Conservation (phyloP, 805 yeast species). For the Candida cerambycidarum region DNA sequence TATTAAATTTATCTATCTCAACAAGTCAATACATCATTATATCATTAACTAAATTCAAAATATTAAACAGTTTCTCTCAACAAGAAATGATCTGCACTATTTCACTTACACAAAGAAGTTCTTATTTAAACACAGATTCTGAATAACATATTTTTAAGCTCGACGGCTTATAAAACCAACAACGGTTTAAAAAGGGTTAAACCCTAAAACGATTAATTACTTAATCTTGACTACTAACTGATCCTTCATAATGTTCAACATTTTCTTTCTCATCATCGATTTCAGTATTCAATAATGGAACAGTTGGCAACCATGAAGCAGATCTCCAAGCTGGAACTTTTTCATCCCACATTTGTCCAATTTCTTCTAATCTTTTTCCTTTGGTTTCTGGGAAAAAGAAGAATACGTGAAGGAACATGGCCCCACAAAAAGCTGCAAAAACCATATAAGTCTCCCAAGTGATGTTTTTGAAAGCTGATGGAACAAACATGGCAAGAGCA, state of each 20-base stretch:
- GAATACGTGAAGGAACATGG: conserved; percentile 47
- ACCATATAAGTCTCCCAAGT: conserved; percentile 60
- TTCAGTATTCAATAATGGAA: conserved; percentile 21
- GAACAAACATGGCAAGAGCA: conserved; percentile 68
- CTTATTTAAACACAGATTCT: conserved; percentile 2
- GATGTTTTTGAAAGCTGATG: conserved; percentile 53
- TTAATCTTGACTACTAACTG: background rate
- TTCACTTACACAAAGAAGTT: background rate
- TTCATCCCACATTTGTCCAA: conserved; percentile 48
- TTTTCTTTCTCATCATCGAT: conserved; percentile 11
- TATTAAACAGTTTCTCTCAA: conserved; percentile 10
- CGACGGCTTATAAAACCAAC: background rate
- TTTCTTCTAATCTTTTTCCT: conserved; percentile 60
- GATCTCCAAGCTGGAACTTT: conserved; percentile 44
- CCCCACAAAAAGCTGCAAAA: conserved; percentile 53
- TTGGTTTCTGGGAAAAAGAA: conserved; percentile 63
- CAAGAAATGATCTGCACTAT: conserved; percentile 8
- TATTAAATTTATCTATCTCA: conserved; percentile 14
- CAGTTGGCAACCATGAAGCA: conserved; percentile 35
- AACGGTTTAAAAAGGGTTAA: too few species aligned
- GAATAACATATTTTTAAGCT: conserved; percentile 1
- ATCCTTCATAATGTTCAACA: conserved; percentile 11
- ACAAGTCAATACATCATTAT: too few species aligned
- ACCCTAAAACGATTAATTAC: too few species aligned
- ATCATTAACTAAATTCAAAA: conserved; percentile 12